phyloP scores from a whole-genome alignment of 305 asterid species.

The Ruellia speciosa region DNA sequence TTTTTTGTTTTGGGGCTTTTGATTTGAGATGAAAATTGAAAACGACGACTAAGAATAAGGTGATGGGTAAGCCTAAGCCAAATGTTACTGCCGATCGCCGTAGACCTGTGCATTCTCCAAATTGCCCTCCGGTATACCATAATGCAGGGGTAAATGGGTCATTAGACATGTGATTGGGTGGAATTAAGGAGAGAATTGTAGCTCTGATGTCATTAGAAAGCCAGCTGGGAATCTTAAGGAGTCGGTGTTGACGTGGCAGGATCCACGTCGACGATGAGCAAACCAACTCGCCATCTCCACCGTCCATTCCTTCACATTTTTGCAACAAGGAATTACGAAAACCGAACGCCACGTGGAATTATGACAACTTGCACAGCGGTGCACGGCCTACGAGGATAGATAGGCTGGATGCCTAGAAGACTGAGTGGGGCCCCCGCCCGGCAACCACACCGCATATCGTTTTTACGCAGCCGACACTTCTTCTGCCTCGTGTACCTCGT shows the following conservation, averaged over 20 bases:
- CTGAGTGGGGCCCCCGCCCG: too few relatives aligned
- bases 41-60: slow-evolving; percentile 6
- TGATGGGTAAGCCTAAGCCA: too few relatives aligned
- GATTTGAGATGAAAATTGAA: slow-evolving; percentile 12
- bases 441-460: too few relatives aligned
- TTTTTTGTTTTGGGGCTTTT: slow-evolving; percentile 3
- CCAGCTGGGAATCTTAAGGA: neutral
- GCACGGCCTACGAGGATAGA: too few relatives aligned
- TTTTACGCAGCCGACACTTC: too few relatives aligned
- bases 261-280: neutral
- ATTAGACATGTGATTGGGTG: neutral
- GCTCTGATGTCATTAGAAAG: neutral
- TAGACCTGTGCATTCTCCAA: too few relatives aligned
- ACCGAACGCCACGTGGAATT: neutral
- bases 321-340: neutral
- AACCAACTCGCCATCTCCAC: neutral
- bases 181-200: neutral
- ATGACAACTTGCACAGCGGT: too few relatives aligned
- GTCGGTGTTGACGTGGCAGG: neutral
- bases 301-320: neutral
- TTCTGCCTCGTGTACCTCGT: too few relatives aligned
- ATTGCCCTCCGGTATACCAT: neutral
- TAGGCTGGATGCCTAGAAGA: too few relatives aligned
- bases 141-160: slow-evolving; percentile 8
- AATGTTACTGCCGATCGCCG: too few relatives aligned